phyloP scores from a whole-genome alignment of 495 filamentous ascomycete species.

The Penicillium odoratum region DNA sequence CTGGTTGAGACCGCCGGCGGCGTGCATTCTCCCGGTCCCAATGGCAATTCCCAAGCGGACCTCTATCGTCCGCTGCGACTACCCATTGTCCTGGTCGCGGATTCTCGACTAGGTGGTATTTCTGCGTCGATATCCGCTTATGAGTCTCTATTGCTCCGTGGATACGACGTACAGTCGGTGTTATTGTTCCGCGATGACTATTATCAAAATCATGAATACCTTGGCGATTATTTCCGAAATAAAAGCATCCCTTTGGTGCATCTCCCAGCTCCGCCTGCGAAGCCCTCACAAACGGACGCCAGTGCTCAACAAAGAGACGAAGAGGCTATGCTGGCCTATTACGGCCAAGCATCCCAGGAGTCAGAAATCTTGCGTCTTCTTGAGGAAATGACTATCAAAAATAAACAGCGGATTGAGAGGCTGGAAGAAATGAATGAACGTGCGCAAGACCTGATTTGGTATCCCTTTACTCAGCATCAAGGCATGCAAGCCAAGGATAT shows the following conservation, averaged over 20 bases:
- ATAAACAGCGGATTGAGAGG: constrained; percentile 50
- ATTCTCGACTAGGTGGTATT: constrained; percentile 71
- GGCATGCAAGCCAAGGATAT: constrained; percentile 58
- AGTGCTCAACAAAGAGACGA: constrained; percentile 46
- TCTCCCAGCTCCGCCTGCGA: constrained; percentile 53
- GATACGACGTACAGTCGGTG: constrained; percentile 69
- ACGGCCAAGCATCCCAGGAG: constrained; percentile 37
- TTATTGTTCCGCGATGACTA: constrained; percentile 60
- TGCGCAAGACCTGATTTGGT: constrained; percentile 68
- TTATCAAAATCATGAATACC: constrained; percentile 65
- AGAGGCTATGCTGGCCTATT: constrained; percentile 60
- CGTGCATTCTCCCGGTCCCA: constrained; percentile 70
- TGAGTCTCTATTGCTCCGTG: constrained; percentile 69
- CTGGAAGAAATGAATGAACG: constrained; percentile 58
- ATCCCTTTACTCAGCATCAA: constrained; percentile 79
- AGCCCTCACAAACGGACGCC: constrained; percentile 25
- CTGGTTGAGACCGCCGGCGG: constrained; percentile 79
- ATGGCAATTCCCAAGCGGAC: constrained; percentile 73
- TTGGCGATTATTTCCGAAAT: constrained; percentile 60
- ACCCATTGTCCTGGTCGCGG: constrained; percentile 70
- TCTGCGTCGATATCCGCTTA: constrained; percentile 72
- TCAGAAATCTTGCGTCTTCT: constrained; percentile 43
- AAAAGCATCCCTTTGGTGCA: constrained; percentile 55
- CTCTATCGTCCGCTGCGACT: constrained; percentile 68
- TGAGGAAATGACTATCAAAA: constrained; percentile 47